Conservation (phyloP, 176 grass and related monocot species). For the Bothriochloa decipiens region DNA sequence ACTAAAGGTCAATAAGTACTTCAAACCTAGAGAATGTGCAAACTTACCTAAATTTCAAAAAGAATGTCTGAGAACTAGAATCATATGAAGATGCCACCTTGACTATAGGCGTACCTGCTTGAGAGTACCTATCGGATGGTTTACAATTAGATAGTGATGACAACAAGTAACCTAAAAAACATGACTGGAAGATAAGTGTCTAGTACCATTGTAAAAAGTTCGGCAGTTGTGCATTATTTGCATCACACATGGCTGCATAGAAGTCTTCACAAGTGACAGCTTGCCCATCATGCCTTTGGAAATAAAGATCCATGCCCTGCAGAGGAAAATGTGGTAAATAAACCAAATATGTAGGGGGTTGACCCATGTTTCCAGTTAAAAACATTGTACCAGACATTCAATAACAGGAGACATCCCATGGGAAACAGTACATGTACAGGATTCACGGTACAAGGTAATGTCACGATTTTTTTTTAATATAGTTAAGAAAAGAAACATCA, state of each 20-base stretch:
- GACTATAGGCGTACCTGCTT: constrained; percentile 82
- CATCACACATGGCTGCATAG: constrained; percentile 96
- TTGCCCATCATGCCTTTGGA: constrained; percentile 96
- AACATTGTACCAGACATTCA: constrained; percentile 10
- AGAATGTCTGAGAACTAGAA: constrained; percentile 67
- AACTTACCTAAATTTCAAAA: constrained; percentile 83
- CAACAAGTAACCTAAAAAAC: neutral
- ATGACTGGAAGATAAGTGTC: constrained; percentile 6
- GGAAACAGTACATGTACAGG: constrained; percentile 14
- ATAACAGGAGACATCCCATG: constrained; percentile 22
- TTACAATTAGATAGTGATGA: constrained; percentile 25
- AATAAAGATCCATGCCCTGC: constrained; percentile 99
- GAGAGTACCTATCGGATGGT: constrained; percentile 79
- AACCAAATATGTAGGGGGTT: constrained; percentile 16
- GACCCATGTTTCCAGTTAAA: too few species aligned
- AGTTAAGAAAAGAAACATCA: constrained; percentile 1
- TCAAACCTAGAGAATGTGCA: constrained; percentile 3
- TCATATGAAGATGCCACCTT: constrained; percentile 79
- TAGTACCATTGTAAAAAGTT: constrained; percentile 92
- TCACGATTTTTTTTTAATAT: neutral
- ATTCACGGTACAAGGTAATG: constrained; percentile 13
- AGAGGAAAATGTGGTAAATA: constrained; percentile 27
- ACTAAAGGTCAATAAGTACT: constrained; percentile 5
- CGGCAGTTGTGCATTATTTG: constrained; percentile 78
- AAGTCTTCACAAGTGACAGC: constrained; percentile 98